These are phyloP conservation scores for Solanum chacoense DNA, from an alignment of 305 asterid genomes.

Conservation along the genomic window DNA sequence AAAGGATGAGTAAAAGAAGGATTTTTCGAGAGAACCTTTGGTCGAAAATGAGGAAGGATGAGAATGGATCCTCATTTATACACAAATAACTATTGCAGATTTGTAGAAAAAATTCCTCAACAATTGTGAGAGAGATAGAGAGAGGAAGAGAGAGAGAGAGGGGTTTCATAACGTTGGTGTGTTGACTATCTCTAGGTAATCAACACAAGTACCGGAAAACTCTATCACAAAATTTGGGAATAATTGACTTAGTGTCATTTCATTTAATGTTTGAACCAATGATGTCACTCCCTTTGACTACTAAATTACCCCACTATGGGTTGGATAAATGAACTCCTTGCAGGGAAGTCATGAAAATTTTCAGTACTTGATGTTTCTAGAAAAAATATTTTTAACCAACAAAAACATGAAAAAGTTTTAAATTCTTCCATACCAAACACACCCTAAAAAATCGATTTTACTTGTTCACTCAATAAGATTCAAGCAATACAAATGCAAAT, in stretches of 20 bases:
- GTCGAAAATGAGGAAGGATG: conserved; percentile 22
- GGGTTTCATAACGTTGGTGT: not conserved
- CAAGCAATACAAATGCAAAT: not conserved
- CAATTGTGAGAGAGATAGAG: not conserved
- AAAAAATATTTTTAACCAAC: not conserved
- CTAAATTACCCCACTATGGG: not conserved
- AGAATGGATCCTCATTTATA: conserved; percentile 21
- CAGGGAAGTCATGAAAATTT: not conserved
- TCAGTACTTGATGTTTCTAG: not conserved
- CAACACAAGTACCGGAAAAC: not conserved
- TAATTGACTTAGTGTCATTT: not conserved
- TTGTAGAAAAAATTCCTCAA: not conserved
- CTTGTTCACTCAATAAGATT: not conserved
- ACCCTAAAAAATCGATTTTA: not conserved
- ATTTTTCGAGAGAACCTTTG: conserved; percentile 23
- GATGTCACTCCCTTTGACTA: not conserved
- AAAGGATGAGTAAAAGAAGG: not conserved
- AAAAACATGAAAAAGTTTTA: not conserved
- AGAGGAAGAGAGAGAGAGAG: not conserved
- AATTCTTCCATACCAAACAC: not conserved
- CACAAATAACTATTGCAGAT: not conserved
- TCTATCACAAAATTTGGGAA: not conserved
- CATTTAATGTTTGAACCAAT: not conserved
- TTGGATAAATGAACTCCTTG: not conserved
- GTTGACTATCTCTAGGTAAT: not conserved